Base-by-base conservation (phyloP, 805 yeast genomes). In the Pichia cephalocereana region DNA sequence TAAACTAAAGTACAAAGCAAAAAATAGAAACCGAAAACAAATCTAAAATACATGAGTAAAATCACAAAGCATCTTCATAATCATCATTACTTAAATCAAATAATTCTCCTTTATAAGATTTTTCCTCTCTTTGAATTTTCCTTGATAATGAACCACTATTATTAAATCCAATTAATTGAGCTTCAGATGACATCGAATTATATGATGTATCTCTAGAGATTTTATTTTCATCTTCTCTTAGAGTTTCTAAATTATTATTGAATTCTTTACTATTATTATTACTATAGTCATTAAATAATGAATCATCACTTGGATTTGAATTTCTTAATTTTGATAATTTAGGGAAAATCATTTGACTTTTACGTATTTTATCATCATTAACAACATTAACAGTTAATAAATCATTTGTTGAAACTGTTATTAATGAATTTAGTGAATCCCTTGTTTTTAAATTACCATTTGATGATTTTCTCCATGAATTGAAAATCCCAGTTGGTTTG, bases 331-430 rank as follows among this genome's bases (percentile, higher is more conserved):
- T 46, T 8, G 51, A 45, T 27, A 41, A 10, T 23, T 34, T 31
- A 3, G 51, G 48, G 19, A 41, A 41, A 12, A 45, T 50, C 48
- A 62, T 41, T 52, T 66, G 70, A 37, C 68, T 61, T 46, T 57
- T 58, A 51, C 73, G 70, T 38, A 67, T 67, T 28, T 73, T 59
- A 38, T 64, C 63, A 51, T 82, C 85, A 38, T 83, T 85, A 3
- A 85, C 88, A 40, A 88, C 70, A 58, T 88, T 76, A 38, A 89
- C 87, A 6, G 86, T 83, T 59, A 88, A 74, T 43, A 89, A 74
- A 61, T 87, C 91, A 45, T 83, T 86, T 1, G 96, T 87, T 32
- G 90, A 81, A 34, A 90, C 90, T 0, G 96, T 88, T 28, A 88
- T 89, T 49, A 84, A 58, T 0, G 96, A 86, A 38, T 75, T 76